Evolutionary conservation across 2,329 filamentous ascomycete genomes (phyloP).

Genomic region (Xylariaceae sp.): DNA sequence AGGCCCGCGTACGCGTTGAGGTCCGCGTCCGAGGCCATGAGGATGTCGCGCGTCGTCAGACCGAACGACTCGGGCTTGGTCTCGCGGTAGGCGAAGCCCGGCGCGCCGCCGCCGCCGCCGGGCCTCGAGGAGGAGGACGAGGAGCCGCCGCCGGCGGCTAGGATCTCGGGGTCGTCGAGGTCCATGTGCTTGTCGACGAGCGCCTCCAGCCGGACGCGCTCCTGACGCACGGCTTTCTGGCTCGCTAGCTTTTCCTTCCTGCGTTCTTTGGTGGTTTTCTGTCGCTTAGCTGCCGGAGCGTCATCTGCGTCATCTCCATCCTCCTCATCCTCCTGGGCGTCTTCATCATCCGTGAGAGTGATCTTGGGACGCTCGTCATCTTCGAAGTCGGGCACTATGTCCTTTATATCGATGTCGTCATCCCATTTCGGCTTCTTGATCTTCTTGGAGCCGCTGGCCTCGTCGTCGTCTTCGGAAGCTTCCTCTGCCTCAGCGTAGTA

Average conservation of each 20-base stretch:
- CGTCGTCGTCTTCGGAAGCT: slow-evolving; percentile 53
- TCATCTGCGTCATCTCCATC: slow-evolving; percentile 35
- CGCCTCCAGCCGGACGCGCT: slow-evolving; percentile 76
- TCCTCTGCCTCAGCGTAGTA: slow-evolving; percentile 73
- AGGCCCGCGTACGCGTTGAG: slow-evolving; percentile 88
- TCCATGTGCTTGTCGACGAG: slow-evolving; percentile 77
- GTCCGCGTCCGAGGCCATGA: slow-evolving; percentile 74
- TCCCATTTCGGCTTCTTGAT: slow-evolving; percentile 86
- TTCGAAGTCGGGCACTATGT: slow-evolving; percentile 80
- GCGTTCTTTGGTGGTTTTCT: slow-evolving; percentile 52
- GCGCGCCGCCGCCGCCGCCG: slow-evolving; percentile 9
- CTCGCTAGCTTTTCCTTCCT: slow-evolving; percentile 50
- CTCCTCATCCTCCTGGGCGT: slow-evolving; percentile 29
- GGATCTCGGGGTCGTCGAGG: slow-evolving; percentile 58
- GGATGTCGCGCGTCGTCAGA: slow-evolving; percentile 81
- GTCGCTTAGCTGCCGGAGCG: slow-evolving; percentile 43
- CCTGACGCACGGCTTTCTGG: slow-evolving; percentile 68
- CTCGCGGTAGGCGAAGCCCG: slow-evolving; percentile 84
- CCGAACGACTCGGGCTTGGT: slow-evolving; percentile 87
- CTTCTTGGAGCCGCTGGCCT: slow-evolving; percentile 45
- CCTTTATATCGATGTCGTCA: slow-evolving; percentile 95
- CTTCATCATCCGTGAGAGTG: slow-evolving; percentile 46
- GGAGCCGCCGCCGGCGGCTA: slow-evolving; percentile 27
- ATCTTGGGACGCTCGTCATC: slow-evolving; percentile 49
- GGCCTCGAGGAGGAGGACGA: too few species aligned